phyloP scores from a whole-genome alignment of 129 eudicot genomes.

The Chrysanthemum makinoi region DNA sequence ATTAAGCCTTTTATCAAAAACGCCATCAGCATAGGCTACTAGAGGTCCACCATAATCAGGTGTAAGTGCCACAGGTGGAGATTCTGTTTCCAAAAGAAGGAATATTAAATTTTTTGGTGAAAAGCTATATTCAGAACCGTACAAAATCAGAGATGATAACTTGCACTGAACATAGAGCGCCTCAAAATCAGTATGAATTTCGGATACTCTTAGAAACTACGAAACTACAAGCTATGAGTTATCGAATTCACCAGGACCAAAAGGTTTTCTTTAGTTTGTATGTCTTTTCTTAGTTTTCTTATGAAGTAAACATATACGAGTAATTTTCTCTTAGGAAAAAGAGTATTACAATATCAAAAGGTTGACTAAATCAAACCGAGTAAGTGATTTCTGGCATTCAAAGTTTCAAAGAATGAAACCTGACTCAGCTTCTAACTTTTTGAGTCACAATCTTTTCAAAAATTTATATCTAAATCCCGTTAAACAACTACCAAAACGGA shows the following conservation, averaged over 20 bases:
- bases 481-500: too few species aligned
- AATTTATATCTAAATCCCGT: too few species aligned
- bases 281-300: neutral
- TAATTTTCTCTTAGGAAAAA: neutral
- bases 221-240: too few species aligned
- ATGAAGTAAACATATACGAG: neutral
- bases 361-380: neutral
- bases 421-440: neutral
- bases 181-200: too few species aligned
- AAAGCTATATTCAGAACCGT: neutral
- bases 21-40: slow-evolving; percentile 49
- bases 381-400: slow-evolving; percentile 4
- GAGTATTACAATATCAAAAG: slow-evolving; percentile 2
- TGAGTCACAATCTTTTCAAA: neutral
- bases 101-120: neutral
- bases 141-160: neutral
- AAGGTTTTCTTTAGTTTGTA: too few species aligned
- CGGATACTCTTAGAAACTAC: too few species aligned
- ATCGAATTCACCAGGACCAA: too few species aligned
- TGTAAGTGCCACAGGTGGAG: slow-evolving; percentile 42
- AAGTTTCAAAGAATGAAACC: neutral
- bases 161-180: neutral
- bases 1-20: slow-evolving; percentile 36
- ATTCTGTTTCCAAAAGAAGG: slow-evolving; percentile 23
- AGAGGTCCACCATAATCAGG: slow-evolving; percentile 44